Conservation (phyloP, 305 asterid species). For the Fraxinus albicans region DNA sequence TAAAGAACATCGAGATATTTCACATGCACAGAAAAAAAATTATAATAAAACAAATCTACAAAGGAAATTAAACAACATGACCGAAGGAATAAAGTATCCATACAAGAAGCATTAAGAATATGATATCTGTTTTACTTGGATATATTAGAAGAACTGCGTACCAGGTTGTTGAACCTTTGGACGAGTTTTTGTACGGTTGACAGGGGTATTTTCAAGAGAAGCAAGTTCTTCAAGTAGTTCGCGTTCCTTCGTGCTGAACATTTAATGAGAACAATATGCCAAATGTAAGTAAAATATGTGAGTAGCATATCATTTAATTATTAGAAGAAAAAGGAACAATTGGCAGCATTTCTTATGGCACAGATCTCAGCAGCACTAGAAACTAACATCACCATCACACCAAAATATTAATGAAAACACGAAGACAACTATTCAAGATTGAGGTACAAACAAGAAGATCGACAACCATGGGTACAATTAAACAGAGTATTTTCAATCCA, state of each 20-base stretch:
- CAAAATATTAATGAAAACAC: neutral
- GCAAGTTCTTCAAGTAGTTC: slow-evolving; percentile 88
- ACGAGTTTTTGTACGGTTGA: slow-evolving; percentile 57
- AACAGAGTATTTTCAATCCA: neutral
- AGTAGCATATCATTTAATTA: neutral
- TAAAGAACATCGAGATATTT: slow-evolving; percentile 5
- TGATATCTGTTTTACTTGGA: slow-evolving; percentile 2
- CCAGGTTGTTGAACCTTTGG: slow-evolving; percentile 68
- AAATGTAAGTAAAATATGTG: slow-evolving; percentile 9
- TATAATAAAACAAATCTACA: neutral
- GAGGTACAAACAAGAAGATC: neutral
- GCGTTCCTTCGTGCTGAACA: slow-evolving; percentile 74
- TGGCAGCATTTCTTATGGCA: neutral
- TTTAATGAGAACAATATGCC: slow-evolving; percentile 18
- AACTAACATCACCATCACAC: neutral
- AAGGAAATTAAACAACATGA: neutral
- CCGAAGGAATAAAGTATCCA: neutral
- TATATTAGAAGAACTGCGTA: slow-evolving; percentile 27
- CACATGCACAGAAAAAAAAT: neutral
- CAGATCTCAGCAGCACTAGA: neutral
- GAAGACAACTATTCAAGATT: neutral
- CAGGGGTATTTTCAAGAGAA: slow-evolving; percentile 56
- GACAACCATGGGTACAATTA: slow-evolving; percentile 8
- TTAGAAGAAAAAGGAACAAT: slow-evolving; percentile 10
- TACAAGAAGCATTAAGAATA: neutral